Evolutionary conservation across 2,329 filamentous ascomycete genomes (phyloP).

Genomic region (Penicillium sp.): DNA sequence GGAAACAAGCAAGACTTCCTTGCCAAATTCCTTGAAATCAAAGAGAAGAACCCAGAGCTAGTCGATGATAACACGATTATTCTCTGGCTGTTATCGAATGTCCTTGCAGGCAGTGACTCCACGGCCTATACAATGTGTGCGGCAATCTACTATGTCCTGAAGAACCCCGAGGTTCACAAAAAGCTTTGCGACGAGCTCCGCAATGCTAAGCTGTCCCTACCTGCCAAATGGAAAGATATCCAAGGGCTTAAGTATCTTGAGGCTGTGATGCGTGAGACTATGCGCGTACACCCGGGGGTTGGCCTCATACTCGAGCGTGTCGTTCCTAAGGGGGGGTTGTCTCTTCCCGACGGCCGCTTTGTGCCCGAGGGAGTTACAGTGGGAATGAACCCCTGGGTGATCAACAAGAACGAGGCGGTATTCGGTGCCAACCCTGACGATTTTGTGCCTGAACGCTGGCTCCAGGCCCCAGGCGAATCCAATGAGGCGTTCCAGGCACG

Average conservation of each 20-base stretch:
- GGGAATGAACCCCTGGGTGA: conserved; percentile 73
- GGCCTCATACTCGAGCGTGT: conserved; percentile 56
- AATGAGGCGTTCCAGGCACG: conserved; percentile 15
- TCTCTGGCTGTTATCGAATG: conserved; percentile 25
- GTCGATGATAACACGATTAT: conserved; percentile 17
- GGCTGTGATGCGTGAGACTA: conserved; percentile 57
- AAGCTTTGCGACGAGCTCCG: conserved; percentile 32
- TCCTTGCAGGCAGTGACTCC: conserved; percentile 39
- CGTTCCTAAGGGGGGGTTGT: conserved; percentile 44
- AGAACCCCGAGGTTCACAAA: conserved; percentile 25
- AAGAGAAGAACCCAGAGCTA: conserved; percentile 16
- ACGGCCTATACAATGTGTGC: conserved; percentile 38
- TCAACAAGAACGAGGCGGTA: conserved; percentile 69
- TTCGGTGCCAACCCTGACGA: conserved; percentile 70
- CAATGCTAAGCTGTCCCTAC: conserved; percentile 16
- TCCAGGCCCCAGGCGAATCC: conserved; percentile 18
- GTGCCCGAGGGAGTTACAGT: conserved; percentile 32
- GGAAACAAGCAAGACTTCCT: conserved; percentile 12
- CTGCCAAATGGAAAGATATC: conserved; percentile 25
- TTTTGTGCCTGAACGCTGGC: conserved; percentile 47
- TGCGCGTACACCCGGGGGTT: conserved; percentile 56
- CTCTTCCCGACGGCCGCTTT: conserved; percentile 25
- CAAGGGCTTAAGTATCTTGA: conserved; percentile 48
- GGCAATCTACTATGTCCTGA: conserved; percentile 36
- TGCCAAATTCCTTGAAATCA: conserved; percentile 15